phyloP scores from a whole-genome alignment of 768 basidiomycete species.

The Boletus rex-veris region DNA sequence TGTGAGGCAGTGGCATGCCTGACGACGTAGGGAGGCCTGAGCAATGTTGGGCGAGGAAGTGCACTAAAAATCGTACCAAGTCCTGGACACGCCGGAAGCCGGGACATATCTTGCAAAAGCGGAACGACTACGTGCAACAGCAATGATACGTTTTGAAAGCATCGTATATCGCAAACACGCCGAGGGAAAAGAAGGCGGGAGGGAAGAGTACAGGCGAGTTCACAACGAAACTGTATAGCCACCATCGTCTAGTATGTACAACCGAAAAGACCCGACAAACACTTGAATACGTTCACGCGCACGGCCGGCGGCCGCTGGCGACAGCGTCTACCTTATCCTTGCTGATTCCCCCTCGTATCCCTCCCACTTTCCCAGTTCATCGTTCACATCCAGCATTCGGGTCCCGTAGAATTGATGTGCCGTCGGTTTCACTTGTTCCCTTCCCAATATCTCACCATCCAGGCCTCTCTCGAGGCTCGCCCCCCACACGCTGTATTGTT shows the following conservation, averaged over 20 bases:
- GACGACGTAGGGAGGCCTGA: conserved; percentile 1
- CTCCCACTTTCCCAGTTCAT: conserved; percentile 59
- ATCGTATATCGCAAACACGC: conserved; percentile 32
- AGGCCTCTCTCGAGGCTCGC: conserved; percentile 51
- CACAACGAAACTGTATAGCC: conserved; percentile 9
- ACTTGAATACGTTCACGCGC: too few species aligned
- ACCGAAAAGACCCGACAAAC: conserved; percentile 11
- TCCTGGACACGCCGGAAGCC: conserved; percentile 35
- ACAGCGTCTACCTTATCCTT: conserved; percentile 18
- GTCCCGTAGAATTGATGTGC: conserved; percentile 64
- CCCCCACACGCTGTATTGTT: conserved; percentile 58
- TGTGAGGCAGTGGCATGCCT: conserved; percentile 49
- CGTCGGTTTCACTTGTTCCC: conserved; percentile 58
- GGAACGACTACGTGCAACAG: conserved; percentile 59
- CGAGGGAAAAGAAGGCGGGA: background rate
- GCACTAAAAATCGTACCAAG: conserved; percentile 41
- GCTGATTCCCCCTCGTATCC: conserved; percentile 55
- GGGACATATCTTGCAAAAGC: conserved; percentile 38
- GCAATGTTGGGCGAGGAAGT: background rate
- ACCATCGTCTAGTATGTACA: background rate
- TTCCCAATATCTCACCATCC: conserved; percentile 46
- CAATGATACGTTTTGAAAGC: conserved; percentile 69
- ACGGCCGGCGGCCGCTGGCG: too few species aligned
- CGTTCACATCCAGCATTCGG: conserved; percentile 52
- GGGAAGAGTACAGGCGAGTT: too few species aligned